phyloP scores from a whole-genome alignment of 2,329 filamentous ascomycete genomes.

The Pseudomassariella vexata region DNA sequence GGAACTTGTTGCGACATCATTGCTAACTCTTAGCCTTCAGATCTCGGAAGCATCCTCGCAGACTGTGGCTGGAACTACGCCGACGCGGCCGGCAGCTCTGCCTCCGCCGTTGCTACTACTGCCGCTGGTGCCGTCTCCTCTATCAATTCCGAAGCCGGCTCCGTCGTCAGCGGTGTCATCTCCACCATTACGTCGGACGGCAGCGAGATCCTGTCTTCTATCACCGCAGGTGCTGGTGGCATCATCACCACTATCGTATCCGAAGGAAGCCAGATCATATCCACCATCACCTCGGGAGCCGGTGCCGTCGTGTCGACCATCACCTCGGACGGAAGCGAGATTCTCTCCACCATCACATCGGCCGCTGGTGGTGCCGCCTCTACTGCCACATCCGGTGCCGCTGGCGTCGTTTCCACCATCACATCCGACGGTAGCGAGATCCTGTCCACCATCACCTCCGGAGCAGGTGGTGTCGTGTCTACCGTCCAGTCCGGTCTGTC shows the following conservation, averaged over 20 bases:
- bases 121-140: conserved; percentile 2
- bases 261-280: background rate
- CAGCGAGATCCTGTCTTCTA: conserved; percentile 1
- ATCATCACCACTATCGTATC: background rate
- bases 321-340: background rate
- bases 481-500: conserved; percentile 4
- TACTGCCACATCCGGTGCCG: conserved; percentile 1
- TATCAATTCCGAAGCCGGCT: no score
- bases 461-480: conserved; percentile 2
- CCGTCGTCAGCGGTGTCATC: conserved; percentile 2
- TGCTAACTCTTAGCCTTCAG: conserved; percentile 1
- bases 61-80: conserved; percentile 5
- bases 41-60: conserved; percentile 4
- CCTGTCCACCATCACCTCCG: conserved; percentile 4
- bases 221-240: background rate
- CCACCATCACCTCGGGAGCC: conserved; percentile 2
- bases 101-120: conserved; percentile 1
- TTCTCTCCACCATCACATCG: background rate
- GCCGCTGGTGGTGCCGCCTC: background rate
- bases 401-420: conserved; percentile 1
- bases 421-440: conserved; percentile 3
- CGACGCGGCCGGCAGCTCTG: conserved; percentile 1
- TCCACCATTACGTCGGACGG: conserved; percentile 2
- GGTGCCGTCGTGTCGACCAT: conserved; percentile 3
- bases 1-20: background rate